A percentile compares a stretch with the other conserved stretches of the same genome.
Evolutionary conservation across 2,329 filamentous ascomycete genomes (phyloP).

Genomic region (Thielaviopsis musarum): DNA sequence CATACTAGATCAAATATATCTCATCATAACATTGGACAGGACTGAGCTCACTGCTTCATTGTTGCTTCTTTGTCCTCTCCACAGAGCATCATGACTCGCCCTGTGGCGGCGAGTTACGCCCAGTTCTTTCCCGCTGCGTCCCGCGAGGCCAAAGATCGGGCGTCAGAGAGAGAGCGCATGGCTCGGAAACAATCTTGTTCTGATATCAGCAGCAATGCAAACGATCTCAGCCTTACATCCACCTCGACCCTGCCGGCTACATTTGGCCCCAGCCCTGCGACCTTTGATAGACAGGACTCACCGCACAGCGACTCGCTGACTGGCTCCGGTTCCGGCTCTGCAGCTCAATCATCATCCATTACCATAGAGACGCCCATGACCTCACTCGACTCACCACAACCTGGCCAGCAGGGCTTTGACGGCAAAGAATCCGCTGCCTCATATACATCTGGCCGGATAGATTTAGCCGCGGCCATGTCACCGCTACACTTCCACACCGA

Average conservation of each 20-base stretch:
- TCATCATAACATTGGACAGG: background rate
- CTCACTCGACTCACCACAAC: constrained; percentile 31
- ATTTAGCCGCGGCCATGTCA: background rate
- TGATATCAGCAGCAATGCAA: background rate
- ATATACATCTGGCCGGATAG: constrained; percentile 20
- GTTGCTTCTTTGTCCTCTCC: background rate
- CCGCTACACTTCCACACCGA: constrained; percentile 12
- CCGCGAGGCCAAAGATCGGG: constrained; percentile 41
- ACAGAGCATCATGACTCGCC: constrained; percentile 56
- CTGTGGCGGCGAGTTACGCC: constrained; percentile 59
- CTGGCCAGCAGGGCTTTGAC: background rate
- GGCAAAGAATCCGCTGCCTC: background rate
- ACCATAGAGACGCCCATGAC: constrained; percentile 34
- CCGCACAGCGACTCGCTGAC: constrained; percentile 49
- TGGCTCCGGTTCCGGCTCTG: constrained; percentile 52
- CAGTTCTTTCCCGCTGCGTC: constrained; percentile 74
- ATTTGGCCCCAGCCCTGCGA: background rate
- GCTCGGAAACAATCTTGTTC: constrained; percentile 1
- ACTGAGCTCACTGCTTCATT: background rate
- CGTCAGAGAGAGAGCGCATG: constrained; percentile 42
- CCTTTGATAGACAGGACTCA: constrained; percentile 24
- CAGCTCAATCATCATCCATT: constrained; percentile 19
- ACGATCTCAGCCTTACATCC: background rate
- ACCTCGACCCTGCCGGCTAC: background rate
- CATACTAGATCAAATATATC: background rate